These are phyloP conservation scores for Fraxinus velutina DNA, from an alignment of 305 asterid genomes.

Conservation along the genomic window DNA sequence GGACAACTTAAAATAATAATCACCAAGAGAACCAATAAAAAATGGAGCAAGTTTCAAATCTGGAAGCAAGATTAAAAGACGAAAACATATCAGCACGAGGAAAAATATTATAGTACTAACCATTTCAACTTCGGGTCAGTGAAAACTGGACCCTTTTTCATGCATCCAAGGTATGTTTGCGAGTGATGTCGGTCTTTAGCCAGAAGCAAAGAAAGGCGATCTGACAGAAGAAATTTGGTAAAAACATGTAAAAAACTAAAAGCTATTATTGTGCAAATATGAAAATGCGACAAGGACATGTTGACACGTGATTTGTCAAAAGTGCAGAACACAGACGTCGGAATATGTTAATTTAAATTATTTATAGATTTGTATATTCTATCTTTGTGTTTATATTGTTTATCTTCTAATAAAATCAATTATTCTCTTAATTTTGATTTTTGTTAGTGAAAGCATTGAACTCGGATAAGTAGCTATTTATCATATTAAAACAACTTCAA, in stretches of 20 bases:
- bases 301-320: not conserved
- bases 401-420: not conserved
- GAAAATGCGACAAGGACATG: not conserved
- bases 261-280: not conserved
- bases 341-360: not conserved
- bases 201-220: slow-evolving; percentile 87
- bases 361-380: not conserved
- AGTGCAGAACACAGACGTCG: not conserved
- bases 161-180: slow-evolving; percentile 92
- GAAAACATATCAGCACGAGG: slow-evolving; percentile 13
- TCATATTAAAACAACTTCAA: not conserved
- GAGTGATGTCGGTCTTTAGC: slow-evolving; percentile 94
- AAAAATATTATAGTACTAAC: slow-evolving; percentile 37
- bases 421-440: not conserved
- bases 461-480: not conserved
- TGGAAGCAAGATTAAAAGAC: not conserved
- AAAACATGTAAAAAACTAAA: slow-evolving; percentile 8
- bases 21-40: not conserved
- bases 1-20: not conserved
- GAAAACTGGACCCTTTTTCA: slow-evolving; percentile 96
- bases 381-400: not conserved
- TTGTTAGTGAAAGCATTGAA: not conserved
- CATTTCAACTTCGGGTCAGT: slow-evolving; percentile 92
- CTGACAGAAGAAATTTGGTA: slow-evolving; percentile 40
- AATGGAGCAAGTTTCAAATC: not conserved